Conservation (phyloP, 176 grass and related monocot genomes). For the Eleusine indica region DNA sequence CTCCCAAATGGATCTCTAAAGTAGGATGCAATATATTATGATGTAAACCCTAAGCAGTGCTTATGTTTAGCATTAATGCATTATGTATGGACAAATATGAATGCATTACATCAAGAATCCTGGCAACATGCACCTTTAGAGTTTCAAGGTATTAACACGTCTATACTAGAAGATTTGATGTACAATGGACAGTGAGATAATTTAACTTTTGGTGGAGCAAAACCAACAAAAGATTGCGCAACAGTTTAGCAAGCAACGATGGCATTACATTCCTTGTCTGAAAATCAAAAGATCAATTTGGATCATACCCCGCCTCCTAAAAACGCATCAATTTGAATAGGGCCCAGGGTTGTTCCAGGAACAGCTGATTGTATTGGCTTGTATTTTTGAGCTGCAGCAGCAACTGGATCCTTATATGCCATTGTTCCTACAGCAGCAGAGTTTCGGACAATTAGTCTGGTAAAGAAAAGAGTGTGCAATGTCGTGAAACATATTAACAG, state of each 20-base stretch:
- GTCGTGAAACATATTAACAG: not conserved
- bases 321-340: constrained; percentile 96
- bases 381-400: constrained; percentile 95
- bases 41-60: not conserved
- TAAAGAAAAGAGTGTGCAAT: not conserved
- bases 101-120: not conserved
- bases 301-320: constrained; percentile 70
- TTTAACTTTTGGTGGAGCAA: not conserved
- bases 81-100: not conserved
- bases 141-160: not conserved
- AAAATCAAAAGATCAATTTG: constrained; percentile 22
- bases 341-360: constrained; percentile 93
- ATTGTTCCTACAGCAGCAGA: constrained; percentile 59
- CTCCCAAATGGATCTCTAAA: not conserved
- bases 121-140: not conserved
- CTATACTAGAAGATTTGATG: not conserved
- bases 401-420: constrained; percentile 87
- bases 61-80: not conserved
- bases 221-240: not conserved
- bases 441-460: constrained; percentile 11
- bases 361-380: constrained; percentile 97
- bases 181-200: not conserved
- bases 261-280: not conserved
- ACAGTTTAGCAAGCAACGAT: not conserved
- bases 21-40: not conserved